Base-by-base conservation (phyloP, 768 basidiomycete species). In the Tylopilus felleus region DNA sequence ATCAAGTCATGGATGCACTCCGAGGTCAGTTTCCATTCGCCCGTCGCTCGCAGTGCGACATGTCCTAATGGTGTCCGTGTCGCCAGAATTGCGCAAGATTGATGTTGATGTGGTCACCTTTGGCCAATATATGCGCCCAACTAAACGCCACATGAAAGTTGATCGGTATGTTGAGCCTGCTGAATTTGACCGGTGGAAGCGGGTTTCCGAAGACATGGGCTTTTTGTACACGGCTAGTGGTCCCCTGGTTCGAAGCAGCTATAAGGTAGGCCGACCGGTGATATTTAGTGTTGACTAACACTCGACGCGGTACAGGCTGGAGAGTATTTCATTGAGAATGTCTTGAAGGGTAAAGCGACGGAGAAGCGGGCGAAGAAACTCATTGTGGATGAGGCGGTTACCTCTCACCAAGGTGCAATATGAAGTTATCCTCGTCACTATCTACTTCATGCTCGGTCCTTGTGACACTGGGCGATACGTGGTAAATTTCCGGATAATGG, bases 71-170 rank as follows among this genome's bases (percentile, higher is more conserved):
- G 59, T 21, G 44, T 47, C 28, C 8, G 1, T n/a, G 9, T 41
- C 53, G 35, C 43, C 67, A 98, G 97, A 96, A 59, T 80, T 98
- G 8, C 87, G 96, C 41, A 86, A 85, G 60, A 76, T 84, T 43
- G 81, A 93, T 60, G 95, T 98, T 42, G 96, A 98, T 65, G 96
- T 99, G 7, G 93, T 99, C 27, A 99, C 97, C 2, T 98, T 99
- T 68, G 97, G 97, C 2, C 97, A 99, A 74, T 99, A 99, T 72
- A 98, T 99, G 97, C 88, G 97, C 46, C 97, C 97, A 8, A 98
- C 97, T 9, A 98, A 98, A 72, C 82, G 86, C 27, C 97, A 99
- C 72, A 98, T 99, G 97, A 99, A 98, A 72, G 97, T 99, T 10
- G 88, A 93, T 60, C 88, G 93, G 28, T 99, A 99, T 63, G 93